Percentiles rank a stretch among this genome's conserved stretches.
Conservation (phyloP, 495 filamentous ascomycete species). For the Usnea hakonensis region DNA sequence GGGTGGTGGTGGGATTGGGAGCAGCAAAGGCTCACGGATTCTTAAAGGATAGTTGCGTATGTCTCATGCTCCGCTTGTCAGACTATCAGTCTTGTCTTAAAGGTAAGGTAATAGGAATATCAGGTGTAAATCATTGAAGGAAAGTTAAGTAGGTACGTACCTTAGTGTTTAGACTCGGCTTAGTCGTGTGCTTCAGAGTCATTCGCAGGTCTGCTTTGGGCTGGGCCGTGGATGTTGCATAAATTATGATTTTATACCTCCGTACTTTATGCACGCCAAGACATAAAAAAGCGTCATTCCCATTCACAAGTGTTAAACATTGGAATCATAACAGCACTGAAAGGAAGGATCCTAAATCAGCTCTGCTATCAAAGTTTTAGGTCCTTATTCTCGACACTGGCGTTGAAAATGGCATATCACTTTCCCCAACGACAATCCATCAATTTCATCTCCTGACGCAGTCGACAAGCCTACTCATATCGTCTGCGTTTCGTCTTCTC, state of each 20-base stretch:
- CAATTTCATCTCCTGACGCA: not conserved
- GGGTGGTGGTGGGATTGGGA: not conserved
- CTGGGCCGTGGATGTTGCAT: not conserved
- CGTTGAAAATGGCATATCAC: not conserved
- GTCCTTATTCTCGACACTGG: not conserved
- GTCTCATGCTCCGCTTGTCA: not conserved
- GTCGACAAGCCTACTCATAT: not conserved
- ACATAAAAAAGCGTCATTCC: not conserved
- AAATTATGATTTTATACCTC: not conserved
- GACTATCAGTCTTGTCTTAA: not conserved
- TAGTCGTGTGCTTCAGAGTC: slow-evolving; percentile 11
- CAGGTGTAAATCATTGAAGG: not conserved
- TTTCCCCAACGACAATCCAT: not conserved
- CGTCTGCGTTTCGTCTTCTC: not conserved
- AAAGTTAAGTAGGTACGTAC: not conserved
- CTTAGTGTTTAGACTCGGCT: no score
- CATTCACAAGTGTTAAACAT: not conserved
- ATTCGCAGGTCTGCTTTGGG: not conserved
- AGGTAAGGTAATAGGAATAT: not conserved
- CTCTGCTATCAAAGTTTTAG: not conserved
- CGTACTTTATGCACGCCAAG: slow-evolving; percentile 14
- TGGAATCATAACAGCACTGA: not conserved
- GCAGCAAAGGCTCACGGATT: not conserved
- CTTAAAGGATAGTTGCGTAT: not conserved
- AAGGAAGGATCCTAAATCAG: not conserved